phyloP scores from a whole-genome alignment of 305 asterid genomes.

The Fraxinus floribunda region DNA sequence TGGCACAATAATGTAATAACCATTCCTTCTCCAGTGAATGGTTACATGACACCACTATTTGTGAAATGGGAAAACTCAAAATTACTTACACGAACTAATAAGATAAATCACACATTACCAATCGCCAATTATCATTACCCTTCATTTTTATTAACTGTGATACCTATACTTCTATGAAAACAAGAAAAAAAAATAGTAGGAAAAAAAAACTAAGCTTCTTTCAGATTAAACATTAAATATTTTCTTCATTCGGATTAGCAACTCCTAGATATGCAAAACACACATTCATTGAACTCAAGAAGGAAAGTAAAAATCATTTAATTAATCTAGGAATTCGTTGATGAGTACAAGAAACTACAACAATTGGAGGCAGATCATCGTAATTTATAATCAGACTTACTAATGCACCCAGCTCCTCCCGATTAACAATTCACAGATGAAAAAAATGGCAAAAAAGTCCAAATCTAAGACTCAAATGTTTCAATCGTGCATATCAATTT shows the following conservation, averaged over 20 bases:
- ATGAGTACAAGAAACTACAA: background rate
- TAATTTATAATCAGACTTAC: background rate
- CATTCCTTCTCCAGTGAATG: background rate
- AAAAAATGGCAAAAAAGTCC: background rate
- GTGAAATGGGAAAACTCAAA: background rate
- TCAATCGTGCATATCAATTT: background rate
- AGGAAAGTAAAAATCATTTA: background rate
- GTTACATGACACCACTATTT: background rate
- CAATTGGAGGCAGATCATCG: background rate
- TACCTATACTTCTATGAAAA: slow-evolving; percentile 2
- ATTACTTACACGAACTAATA: background rate
- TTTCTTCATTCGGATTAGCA: background rate
- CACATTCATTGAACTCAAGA: background rate
- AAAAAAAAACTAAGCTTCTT: background rate
- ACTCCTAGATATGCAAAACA: background rate
- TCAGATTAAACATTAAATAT: background rate
- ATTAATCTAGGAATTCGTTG: background rate
- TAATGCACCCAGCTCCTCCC: background rate
- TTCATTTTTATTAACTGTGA: background rate
- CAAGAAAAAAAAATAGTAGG: background rate
- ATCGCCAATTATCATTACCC: slow-evolving; percentile 1
- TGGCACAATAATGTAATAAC: background rate
- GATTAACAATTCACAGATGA: background rate
- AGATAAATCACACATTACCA: background rate
- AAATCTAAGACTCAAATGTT: background rate